Conservation (phyloP, 768 basidiomycete species). For the Kwoniella mangroviensis region DNA sequence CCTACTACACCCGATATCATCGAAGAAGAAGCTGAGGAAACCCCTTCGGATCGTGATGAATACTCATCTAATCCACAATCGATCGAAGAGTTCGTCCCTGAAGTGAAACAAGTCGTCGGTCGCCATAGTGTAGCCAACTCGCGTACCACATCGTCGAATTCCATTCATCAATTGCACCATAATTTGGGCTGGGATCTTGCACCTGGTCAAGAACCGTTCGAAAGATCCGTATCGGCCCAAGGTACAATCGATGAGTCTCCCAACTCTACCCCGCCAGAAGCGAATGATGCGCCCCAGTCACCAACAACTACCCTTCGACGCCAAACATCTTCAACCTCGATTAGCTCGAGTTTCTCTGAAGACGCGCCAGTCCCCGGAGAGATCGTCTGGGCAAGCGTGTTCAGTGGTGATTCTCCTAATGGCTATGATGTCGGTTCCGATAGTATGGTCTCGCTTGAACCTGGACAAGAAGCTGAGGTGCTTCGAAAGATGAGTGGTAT, state of each 20-base stretch:
- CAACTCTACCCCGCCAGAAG: background rate
- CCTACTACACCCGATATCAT: conserved; percentile 23
- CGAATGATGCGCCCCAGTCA: conserved; percentile 7
- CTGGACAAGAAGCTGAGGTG: conserved; percentile 8
- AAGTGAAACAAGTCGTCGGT: conserved; percentile 19
- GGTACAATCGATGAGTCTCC: conserved; percentile 17
- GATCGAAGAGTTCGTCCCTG: conserved; percentile 10
- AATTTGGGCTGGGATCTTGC: conserved; percentile 10
- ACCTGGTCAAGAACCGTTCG: background rate
- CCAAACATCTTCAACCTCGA: conserved; percentile 14
- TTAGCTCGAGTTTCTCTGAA: conserved; percentile 25
- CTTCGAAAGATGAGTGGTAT: conserved; percentile 36
- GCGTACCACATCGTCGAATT: conserved; percentile 18
- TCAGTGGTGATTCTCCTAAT: background rate
- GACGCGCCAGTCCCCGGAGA: conserved; percentile 6
- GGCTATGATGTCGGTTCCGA: conserved; percentile 11
- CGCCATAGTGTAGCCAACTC: conserved; percentile 33
- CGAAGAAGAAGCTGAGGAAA: conserved; percentile 30
- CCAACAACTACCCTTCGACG: conserved; percentile 16
- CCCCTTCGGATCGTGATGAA: conserved; percentile 15
- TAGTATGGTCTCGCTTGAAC: background rate
- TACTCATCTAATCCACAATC: background rate
- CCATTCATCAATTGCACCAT: conserved; percentile 13
- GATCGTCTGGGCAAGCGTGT: conserved; percentile 17
- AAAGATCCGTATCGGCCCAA: conserved; percentile 14